A percentile compares a stretch with the other conserved stretches of the same genome.
Conservation (phyloP, 176 grass and related monocot genomes). For the Bothriochloa decipiens region DNA sequence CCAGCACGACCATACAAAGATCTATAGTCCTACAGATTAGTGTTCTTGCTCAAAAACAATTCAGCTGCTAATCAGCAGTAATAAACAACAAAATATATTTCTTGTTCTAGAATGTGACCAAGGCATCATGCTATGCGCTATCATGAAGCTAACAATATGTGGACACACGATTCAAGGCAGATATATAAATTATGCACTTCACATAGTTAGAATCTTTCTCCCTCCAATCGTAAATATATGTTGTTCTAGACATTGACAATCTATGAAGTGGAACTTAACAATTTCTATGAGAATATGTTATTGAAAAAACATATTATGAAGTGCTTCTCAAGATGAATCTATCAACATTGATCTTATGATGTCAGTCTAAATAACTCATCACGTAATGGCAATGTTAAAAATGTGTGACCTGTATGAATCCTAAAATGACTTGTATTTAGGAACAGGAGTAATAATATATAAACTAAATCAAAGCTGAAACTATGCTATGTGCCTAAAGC, state of each 20-base stretch:
- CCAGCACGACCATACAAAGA: slow-evolving; percentile 12
- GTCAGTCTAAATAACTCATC: not conserved
- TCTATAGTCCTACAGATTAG: not conserved
- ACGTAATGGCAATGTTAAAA: not conserved
- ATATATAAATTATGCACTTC: not conserved
- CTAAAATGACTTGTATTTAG: not conserved
- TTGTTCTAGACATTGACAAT: not conserved
- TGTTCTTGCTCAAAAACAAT: not conserved
- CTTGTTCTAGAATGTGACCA: not conserved
- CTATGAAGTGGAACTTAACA: not conserved
- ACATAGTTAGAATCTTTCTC: not conserved
- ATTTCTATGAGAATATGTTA: not conserved
- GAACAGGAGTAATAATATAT: not conserved
- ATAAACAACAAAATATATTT: not conserved
- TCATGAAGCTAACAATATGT: not conserved
- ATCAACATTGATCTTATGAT: not conserved
- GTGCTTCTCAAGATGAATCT: not conserved
- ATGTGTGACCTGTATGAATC: not conserved
- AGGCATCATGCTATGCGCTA: not conserved
- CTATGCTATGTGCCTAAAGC: not conserved
- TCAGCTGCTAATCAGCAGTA: not conserved
- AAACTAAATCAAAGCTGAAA: not conserved
- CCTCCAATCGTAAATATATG: not conserved
- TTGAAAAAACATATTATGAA: not conserved
- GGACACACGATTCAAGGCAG: not conserved